These are phyloP conservation scores for Leishmania turanica DNA, from an alignment of 208 protist species.

Conservation along the genomic window DNA sequence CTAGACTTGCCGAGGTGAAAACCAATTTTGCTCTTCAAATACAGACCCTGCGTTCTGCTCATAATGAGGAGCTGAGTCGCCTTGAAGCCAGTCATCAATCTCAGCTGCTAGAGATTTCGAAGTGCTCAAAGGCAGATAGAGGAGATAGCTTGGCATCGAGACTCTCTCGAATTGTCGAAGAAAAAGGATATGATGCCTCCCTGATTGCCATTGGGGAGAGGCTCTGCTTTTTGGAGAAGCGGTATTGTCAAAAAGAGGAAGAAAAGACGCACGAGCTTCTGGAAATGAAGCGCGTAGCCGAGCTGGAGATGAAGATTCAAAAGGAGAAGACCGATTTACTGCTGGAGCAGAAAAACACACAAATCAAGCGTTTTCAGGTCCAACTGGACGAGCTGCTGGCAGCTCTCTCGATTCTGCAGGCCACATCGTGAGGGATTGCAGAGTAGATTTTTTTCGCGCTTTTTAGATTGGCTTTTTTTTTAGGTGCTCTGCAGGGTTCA, in stretches of 20 bases:
- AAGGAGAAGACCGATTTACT: conserved; percentile 66
- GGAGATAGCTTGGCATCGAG: conserved; percentile 13
- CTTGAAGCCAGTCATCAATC: conserved; percentile 47
- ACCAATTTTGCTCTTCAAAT: conserved; percentile 42
- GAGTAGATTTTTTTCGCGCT: conserved; percentile 13
- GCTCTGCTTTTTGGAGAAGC: conserved; percentile 65
- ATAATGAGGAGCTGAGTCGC: conserved; percentile 51
- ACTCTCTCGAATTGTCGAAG: conserved; percentile 21
- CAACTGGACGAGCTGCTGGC: conserved; percentile 77
- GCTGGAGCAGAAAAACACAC: conserved; percentile 83
- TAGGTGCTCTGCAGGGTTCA: neutral
- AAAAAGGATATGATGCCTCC: conserved; percentile 39
- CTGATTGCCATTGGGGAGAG: conserved; percentile 61
- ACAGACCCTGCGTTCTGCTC: conserved; percentile 33
- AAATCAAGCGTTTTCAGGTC: conserved; percentile 74
- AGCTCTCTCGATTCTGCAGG: conserved; percentile 28
- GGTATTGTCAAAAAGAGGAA: conserved; percentile 58
- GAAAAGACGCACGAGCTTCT: conserved; percentile 55
- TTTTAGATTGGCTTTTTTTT: conserved; percentile 11
- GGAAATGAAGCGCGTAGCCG: conserved; percentile 60
- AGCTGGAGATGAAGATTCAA: conserved; percentile 62
- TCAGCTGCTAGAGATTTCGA: conserved; percentile 34
- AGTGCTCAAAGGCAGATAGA: conserved; percentile 10
- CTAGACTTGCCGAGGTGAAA: conserved; percentile 34
- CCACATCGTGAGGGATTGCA: conserved; percentile 10